phyloP scores from a whole-genome alignment of 1,139 yeast species.

The Candida pseudocylindracea region DNA sequence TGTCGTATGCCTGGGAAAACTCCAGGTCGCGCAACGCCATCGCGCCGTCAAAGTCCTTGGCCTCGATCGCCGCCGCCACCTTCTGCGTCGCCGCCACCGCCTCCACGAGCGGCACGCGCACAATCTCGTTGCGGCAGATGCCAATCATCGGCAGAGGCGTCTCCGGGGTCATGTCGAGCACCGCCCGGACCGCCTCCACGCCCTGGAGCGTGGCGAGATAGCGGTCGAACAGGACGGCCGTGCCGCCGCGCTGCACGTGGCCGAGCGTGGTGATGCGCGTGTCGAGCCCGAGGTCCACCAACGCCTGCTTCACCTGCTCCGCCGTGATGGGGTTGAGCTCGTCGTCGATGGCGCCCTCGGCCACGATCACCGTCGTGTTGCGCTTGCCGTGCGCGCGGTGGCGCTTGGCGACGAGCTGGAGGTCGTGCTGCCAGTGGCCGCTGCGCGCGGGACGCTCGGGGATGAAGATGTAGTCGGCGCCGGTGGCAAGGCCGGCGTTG shows the following conservation, averaged over 20 bases:
- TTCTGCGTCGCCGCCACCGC: conserved; percentile 49
- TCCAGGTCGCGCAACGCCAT: conserved; percentile 50
- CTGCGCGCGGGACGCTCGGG: conserved; percentile 56
- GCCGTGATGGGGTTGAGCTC: conserved; percentile 45
- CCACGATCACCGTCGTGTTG: conserved; percentile 62
- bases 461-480: conserved; percentile 61
- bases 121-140: conserved; percentile 47
- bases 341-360: conserved; percentile 62
- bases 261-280: conserved; percentile 65
- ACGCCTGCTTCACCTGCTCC: conserved; percentile 42
- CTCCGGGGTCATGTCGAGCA: conserved; percentile 42
- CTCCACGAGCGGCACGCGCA: conserved; percentile 45
- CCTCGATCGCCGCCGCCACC: conserved; percentile 45
- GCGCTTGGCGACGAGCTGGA: conserved; percentile 39
- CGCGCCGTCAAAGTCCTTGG: conserved; percentile 38
- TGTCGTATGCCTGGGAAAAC: conserved; percentile 47
- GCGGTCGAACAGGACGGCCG: conserved; percentile 66
- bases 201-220: conserved; percentile 62
- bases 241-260: conserved; percentile 75
- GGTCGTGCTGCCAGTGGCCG: conserved; percentile 31
- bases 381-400: conserved; percentile 56
- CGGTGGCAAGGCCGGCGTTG: conserved; percentile 67
- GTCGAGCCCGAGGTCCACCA: conserved; percentile 52
- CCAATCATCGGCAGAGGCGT: conserved; percentile 67
- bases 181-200: conserved; percentile 66